phyloP scores from a whole-genome alignment of 495 filamentous ascomycete genomes.

The Penicillium samsonianum region DNA sequence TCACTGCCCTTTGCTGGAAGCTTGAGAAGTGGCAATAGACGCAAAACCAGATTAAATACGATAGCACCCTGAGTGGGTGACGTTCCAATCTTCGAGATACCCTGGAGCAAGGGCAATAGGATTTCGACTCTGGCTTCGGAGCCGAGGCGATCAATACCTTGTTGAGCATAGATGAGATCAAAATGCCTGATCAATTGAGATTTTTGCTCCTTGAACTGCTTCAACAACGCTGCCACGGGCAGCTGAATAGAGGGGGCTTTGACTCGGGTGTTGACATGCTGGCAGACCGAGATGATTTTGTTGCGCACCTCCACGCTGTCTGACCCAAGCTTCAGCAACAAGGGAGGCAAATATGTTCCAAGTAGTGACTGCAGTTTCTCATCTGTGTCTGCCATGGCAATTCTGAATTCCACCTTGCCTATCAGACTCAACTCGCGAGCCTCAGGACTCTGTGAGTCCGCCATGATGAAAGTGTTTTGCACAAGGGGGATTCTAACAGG shows the following conservation, averaged over 20 bases:
- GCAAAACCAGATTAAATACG: constrained; percentile 83
- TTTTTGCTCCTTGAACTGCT: constrained; percentile 83
- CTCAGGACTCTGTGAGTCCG: constrained; percentile 54
- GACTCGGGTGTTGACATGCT: constrained; percentile 76
- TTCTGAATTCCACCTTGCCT: constrained; percentile 86
- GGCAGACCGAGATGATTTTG: constrained; percentile 74
- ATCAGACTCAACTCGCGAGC: constrained; percentile 80
- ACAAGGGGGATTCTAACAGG: background rate
- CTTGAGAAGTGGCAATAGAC: constrained; percentile 67
- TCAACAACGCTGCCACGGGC: constrained; percentile 78
- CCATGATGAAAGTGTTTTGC: constrained; percentile 31
- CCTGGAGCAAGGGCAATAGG: constrained; percentile 69
- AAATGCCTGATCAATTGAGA: constrained; percentile 78
- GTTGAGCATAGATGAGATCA: constrained; percentile 85
- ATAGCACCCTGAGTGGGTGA: constrained; percentile 63
- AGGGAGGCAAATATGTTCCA: constrained; percentile 73
- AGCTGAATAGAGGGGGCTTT: constrained; percentile 71
- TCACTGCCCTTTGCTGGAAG: constrained; percentile 73
- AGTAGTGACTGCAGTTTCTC: constrained; percentile 75
- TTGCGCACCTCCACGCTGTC: constrained; percentile 77
- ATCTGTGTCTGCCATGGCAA: constrained; percentile 84
- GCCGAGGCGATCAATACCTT: constrained; percentile 73
- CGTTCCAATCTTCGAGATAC: constrained; percentile 66
- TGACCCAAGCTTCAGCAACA: constrained; percentile 82
- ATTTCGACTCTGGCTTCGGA: constrained; percentile 65